A percentile compares a stretch with the other conserved stretches of the same genome.
Conservation (phyloP, 1,284 basidiomycete species). For the Naganishia cerealis region DNA sequence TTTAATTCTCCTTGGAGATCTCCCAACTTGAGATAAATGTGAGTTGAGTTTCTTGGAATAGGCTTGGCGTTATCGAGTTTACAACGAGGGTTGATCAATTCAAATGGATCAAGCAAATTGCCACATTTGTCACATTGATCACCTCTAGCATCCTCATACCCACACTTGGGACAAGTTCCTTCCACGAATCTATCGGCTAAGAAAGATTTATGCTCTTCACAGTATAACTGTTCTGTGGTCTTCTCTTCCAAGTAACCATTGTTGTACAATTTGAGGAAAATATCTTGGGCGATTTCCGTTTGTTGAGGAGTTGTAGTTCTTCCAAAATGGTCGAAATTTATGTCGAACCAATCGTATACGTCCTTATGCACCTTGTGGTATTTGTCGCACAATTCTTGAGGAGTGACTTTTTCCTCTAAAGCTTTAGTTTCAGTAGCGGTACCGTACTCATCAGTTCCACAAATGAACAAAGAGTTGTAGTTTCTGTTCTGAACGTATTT, state of each 20-base stretch:
- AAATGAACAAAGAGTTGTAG: constrained; percentile 63
- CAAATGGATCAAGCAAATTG: constrained; percentile 83
- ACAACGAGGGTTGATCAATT: constrained; percentile 93
- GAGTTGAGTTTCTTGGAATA: constrained; percentile 77
- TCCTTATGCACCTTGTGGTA: constrained; percentile 85
- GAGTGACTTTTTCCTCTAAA: constrained; percentile 85
- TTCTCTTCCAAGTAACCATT: constrained; percentile 76
- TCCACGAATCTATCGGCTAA: constrained; percentile 93
- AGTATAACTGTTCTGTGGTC: constrained; percentile 86
- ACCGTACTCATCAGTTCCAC: constrained; percentile 98
- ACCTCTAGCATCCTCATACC: constrained; percentile 90
- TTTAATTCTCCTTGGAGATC: constrained; percentile 78
- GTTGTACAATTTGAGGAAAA: constrained; percentile 78
- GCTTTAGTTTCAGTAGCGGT: constrained; percentile 95
- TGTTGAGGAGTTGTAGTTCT: constrained; percentile 88
- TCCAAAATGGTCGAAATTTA: constrained; percentile 94
- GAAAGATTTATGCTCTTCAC: constrained; percentile 64
- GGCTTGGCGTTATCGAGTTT: constrained; percentile 78
- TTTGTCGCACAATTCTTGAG: constrained; percentile 87
- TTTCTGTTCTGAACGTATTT: constrained; percentile 66
- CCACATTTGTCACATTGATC: constrained; percentile 98
- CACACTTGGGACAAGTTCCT: constrained; percentile 87
- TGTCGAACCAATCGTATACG: constrained; percentile 75
- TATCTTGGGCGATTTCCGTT: constrained; percentile 83
- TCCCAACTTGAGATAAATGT: constrained; percentile 90